Percentiles rank a stretch among this genome's conserved stretches.
Conservation (phyloP, 495 filamentous ascomycete genomes). For the Tuber borchii region DNA sequence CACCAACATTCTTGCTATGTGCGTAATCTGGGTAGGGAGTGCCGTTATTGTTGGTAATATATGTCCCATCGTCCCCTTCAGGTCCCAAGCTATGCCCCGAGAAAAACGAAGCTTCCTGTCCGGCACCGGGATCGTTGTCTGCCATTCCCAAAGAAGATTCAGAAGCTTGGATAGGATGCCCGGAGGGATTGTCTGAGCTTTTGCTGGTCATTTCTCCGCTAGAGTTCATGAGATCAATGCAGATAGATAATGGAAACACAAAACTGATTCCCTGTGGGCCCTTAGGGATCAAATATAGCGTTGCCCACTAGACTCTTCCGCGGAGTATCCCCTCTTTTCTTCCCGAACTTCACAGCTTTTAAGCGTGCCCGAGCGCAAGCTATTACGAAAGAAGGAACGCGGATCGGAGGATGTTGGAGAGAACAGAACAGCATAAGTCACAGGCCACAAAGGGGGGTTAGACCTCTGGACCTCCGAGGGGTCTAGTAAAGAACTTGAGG, state of each 20-base stretch:
- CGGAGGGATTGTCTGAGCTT: slow-evolving; percentile 11
- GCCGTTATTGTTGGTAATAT: slow-evolving; percentile 58
- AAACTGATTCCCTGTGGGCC: neutral
- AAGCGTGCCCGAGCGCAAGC: no score
- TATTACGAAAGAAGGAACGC: no score
- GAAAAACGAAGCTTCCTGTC: slow-evolving; percentile 42
- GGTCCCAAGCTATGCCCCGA: slow-evolving; percentile 53
- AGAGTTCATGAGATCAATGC: neutral
- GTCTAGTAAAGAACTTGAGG: no score
- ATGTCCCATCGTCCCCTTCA: slow-evolving; percentile 50
- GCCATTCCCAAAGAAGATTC: slow-evolving; percentile 39
- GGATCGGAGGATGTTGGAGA: no score
- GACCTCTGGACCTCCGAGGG: no score
- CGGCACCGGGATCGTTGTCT: slow-evolving; percentile 40
- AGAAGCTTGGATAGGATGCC: slow-evolving; percentile 43
- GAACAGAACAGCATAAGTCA: no score
- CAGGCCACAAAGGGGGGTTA: no score
- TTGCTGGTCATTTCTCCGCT: slow-evolving; percentile 12
- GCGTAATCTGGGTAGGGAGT: slow-evolving; percentile 53
- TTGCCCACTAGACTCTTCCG: neutral
- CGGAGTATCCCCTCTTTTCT: neutral
- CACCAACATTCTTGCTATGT: slow-evolving; percentile 56
- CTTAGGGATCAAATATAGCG: neutral
- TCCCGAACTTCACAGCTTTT: no score
- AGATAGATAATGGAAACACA: neutral